Percentiles rank a stretch among this genome's conserved stretches.
Conservation (phyloP, 306 rosid genomes). For the Trifolium dubium region DNA sequence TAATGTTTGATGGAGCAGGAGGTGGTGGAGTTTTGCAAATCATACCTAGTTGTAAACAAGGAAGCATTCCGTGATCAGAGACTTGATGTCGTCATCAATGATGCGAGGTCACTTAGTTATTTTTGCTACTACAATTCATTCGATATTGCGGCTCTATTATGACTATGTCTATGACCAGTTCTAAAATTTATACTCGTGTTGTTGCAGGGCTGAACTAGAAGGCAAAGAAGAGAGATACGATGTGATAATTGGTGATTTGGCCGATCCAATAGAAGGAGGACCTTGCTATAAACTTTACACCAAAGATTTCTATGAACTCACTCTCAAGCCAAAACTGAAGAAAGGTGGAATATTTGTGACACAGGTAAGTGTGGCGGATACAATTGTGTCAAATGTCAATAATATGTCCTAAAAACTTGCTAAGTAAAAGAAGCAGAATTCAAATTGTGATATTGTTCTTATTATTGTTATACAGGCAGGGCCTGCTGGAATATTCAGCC, state of each 20-base stretch:
- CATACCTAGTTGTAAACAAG: conserved; percentile 75
- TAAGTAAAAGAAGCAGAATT: conserved; percentile 10
- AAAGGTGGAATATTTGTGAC: conserved; percentile 91
- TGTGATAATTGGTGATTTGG: conserved; percentile 89
- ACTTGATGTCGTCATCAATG: conserved; percentile 83
- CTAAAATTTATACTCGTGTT: conserved; percentile 14
- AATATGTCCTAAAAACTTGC: not conserved
- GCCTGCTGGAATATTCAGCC: conserved; percentile 98
- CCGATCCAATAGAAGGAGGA: conserved; percentile 97
- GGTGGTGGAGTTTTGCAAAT: conserved; percentile 93
- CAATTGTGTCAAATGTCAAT: not conserved
- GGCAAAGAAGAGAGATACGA: conserved; percentile 65
- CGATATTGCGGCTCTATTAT: not conserved
- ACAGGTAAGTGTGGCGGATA: conserved; percentile 54
- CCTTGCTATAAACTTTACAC: conserved; percentile 98
- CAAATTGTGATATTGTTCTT: conserved; percentile 12
- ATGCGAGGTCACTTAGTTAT: conserved; percentile 60
- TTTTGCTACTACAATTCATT: not conserved
- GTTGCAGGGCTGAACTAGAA: conserved; percentile 78
- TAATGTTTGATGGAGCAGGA: conserved; percentile 62
- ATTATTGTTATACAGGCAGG: conserved; percentile 66
- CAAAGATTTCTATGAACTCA: conserved; percentile 83
- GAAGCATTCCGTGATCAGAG: conserved; percentile 87
- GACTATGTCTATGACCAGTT: not conserved
- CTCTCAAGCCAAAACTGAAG: conserved; percentile 79